These are phyloP conservation scores for Dactylellina cionopaga DNA, from an alignment of 2,329 filamentous ascomycete genomes.

Conservation along the genomic window DNA sequence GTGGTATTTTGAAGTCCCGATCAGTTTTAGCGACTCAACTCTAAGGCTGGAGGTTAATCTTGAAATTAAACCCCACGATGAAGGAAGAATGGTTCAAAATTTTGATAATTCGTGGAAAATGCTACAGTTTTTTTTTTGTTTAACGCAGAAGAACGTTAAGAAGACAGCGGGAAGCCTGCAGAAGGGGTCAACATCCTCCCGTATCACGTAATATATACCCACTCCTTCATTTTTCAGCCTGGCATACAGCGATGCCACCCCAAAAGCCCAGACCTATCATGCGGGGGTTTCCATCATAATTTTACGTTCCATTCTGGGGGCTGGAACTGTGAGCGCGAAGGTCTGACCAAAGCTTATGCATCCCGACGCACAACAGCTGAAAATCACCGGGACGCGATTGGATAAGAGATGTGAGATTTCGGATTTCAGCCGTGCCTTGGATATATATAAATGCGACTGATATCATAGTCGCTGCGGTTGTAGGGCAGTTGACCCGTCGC, in stretches of 20 bases:
- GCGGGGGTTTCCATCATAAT: too few species aligned
- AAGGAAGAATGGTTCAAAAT: too few species aligned
- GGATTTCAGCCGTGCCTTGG: slow-evolving; percentile 29
- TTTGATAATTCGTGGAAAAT: too few species aligned
- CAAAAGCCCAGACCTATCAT: too few species aligned
- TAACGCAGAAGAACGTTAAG: not conserved
- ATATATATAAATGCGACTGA: not conserved
- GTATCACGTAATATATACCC: slow-evolving; percentile 6
- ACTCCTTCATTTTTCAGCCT: not conserved
- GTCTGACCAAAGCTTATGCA: slow-evolving; percentile 35
- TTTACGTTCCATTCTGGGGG: too few species aligned
- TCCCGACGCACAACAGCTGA: slow-evolving; percentile 9
- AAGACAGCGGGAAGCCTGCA: not conserved
- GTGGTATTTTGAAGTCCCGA: too few species aligned
- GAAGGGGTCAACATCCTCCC: not conserved
- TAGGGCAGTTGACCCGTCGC: too few species aligned
- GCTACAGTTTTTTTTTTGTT: not conserved
- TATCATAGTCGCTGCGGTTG: slow-evolving; percentile 2
- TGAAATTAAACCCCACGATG: too few species aligned
- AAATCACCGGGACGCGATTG: slow-evolving; percentile 18
- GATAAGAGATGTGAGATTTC: not conserved
- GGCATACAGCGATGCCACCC: too few species aligned
- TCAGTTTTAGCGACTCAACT: too few species aligned
- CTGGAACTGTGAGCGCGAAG: not conserved
- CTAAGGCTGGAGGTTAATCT: too few species aligned